Evolutionary conservation across 164 flowering plant species (phyloP).

Genomic region (Aristolochia californica): DNA sequence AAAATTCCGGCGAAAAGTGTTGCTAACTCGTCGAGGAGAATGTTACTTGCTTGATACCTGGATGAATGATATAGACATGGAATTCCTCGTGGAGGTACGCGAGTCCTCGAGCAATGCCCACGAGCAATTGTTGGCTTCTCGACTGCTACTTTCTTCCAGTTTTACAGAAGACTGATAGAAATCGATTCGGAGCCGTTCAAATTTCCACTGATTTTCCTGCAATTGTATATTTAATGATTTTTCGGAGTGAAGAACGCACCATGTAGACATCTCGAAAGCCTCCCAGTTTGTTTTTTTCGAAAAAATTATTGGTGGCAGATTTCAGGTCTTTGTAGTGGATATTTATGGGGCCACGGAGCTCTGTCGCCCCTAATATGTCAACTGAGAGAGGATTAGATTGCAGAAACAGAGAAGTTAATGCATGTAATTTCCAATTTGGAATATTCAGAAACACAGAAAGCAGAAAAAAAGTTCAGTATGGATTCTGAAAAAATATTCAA

Average conservation of each 20-base stretch:
- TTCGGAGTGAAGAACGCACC: constrained; percentile 17
- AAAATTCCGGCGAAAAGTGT: constrained; percentile 65
- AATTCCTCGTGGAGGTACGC: constrained; percentile 58
- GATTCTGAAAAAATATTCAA: neutral
- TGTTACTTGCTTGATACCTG: constrained; percentile 53
- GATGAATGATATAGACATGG: constrained; percentile 45
- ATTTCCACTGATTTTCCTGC: neutral
- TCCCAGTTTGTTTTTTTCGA: constrained; percentile 44
- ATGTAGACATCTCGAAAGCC: constrained; percentile 59
- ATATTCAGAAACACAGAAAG: no score
- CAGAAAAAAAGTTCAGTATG: neutral
- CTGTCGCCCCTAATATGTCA: constrained; percentile 15
- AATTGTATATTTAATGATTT: neutral
- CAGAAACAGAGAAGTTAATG: no score
- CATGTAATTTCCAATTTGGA: no score
- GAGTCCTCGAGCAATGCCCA: constrained; percentile 48
- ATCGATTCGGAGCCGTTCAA: neutral
- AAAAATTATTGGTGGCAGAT: constrained; percentile 38
- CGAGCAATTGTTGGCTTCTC: constrained; percentile 31
- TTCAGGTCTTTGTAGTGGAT: constrained; percentile 36
- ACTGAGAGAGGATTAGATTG: constrained; percentile 3
- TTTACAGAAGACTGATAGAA: constrained; percentile 26
- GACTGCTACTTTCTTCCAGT: constrained; percentile 47
- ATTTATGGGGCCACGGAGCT: constrained; percentile 39
- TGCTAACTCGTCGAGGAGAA: constrained; percentile 45